Conservation (phyloP, 257 asterid genomes). For the Petunia secreta region DNA sequence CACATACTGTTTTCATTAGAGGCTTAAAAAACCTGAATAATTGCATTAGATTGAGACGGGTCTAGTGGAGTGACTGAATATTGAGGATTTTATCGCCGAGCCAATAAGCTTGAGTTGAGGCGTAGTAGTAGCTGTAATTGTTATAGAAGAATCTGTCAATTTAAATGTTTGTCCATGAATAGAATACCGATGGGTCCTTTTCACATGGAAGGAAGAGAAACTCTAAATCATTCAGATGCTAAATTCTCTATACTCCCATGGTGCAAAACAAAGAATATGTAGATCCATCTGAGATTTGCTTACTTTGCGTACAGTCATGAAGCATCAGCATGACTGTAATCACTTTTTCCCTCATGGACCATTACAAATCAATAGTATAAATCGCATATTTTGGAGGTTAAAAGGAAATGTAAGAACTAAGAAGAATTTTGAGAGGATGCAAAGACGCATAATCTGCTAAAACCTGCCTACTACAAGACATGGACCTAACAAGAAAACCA, state of each 20-base stretch:
- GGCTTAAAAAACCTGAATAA: neutral
- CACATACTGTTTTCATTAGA: neutral
- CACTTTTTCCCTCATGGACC: neutral
- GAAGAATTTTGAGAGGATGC: conserved; percentile 7
- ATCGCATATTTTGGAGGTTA: neutral
- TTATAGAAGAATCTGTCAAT: neutral
- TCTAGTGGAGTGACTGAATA: neutral
- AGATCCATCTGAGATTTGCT: neutral
- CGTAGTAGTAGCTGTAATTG: neutral
- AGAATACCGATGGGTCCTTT: neutral
- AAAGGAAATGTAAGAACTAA: neutral
- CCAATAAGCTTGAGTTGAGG: neutral
- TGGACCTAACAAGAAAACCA: neutral
- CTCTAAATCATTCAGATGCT: neutral
- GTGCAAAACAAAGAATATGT: neutral
- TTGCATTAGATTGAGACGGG: neutral
- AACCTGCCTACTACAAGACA: neutral
- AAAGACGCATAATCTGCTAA: neutral
- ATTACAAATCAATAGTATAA: neutral
- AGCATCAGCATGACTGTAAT: neutral
- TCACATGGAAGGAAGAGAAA: neutral
- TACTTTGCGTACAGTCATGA: neutral
- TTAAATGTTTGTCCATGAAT: neutral
- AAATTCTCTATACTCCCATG: neutral
- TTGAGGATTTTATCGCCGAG: neutral